These are phyloP conservation scores for Colletotrichum shisoi DNA, from an alignment of 2,329 filamentous ascomycete genomes.

Conservation along the genomic window DNA sequence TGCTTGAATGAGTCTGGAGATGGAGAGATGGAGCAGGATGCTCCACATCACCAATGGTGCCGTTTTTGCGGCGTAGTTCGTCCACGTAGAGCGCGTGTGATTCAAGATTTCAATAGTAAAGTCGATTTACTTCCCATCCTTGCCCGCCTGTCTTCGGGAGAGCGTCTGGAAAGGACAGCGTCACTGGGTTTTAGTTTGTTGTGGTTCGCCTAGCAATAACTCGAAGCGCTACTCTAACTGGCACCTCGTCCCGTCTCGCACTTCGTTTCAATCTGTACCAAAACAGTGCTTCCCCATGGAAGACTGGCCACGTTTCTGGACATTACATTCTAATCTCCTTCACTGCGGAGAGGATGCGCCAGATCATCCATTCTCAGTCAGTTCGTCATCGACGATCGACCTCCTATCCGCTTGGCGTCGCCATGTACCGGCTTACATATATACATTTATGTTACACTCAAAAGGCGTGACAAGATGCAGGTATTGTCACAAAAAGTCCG, in stretches of 20 bases:
- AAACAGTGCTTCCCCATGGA: not conserved
- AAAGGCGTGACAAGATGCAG: slow-evolving; percentile 21
- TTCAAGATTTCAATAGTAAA: not conserved
- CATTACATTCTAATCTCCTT: not conserved
- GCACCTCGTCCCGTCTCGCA: too few relatives aligned
- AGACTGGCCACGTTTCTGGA: not conserved
- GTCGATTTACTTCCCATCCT: not conserved
- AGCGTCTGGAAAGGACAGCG: not conserved
- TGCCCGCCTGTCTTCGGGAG: not conserved
- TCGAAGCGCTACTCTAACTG: not conserved
- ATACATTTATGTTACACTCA: slow-evolving; percentile 19
- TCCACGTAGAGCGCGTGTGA: slow-evolving; percentile 8
- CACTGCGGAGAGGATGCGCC: not conserved
- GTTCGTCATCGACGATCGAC: slow-evolving; percentile 5
- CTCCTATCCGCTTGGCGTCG: not conserved
- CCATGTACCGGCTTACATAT: not conserved
- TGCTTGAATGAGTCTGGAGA: not conserved
- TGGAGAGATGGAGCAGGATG: not conserved
- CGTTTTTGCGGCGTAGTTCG: not conserved
- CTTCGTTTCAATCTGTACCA: not conserved
- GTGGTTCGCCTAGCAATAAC: too few relatives aligned
- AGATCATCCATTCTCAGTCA: not conserved
- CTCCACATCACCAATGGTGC: not conserved
- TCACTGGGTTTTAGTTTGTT: not conserved
- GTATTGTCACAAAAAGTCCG: slow-evolving; percentile 20